These are phyloP conservation scores for Kockovaella imperatae DNA, from an alignment of 768 basidiomycete species.

Conservation along the genomic window DNA sequence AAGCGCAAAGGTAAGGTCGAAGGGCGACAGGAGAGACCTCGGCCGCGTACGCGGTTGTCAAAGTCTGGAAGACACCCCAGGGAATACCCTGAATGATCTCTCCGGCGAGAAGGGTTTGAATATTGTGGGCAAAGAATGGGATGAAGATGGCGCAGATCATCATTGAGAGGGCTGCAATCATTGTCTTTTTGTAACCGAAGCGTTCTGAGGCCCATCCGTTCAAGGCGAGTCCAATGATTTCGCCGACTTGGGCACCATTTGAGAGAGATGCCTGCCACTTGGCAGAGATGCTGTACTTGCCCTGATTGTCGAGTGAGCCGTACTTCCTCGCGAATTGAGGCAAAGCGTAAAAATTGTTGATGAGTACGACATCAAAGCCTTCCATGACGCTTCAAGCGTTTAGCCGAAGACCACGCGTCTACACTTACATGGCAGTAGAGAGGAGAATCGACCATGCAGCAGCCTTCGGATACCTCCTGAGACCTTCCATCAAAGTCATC, in stretches of 20 bases:
- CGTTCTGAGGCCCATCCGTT: conserved; percentile 19
- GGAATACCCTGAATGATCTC: conserved; percentile 33
- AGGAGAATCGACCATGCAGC: conserved; percentile 38
- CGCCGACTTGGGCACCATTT: conserved; percentile 40
- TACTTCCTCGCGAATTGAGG: conserved; percentile 24
- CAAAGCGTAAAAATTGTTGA: conserved; percentile 19
- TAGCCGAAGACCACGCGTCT: neutral
- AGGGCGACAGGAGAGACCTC: conserved; percentile 38
- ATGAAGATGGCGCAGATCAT: conserved; percentile 21
- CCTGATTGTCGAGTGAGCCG: conserved; percentile 20
- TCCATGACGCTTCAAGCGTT: conserved; percentile 20
- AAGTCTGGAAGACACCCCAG: conserved; percentile 42
- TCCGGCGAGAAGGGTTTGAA: conserved; percentile 11
- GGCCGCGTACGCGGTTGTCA: conserved; percentile 41
- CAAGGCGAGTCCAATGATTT: conserved; percentile 36
- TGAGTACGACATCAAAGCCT: conserved; percentile 23
- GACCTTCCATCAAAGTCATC: conserved; percentile 33
- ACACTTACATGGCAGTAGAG: conserved; percentile 12
- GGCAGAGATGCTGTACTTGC: conserved; percentile 35
- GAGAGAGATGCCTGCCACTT: conserved; percentile 43
- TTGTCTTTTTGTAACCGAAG: conserved; percentile 18
- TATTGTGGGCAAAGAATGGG: conserved; percentile 17
- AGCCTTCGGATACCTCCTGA: conserved; percentile 37
- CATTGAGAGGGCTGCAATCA: conserved; percentile 10
- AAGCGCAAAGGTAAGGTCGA: conserved; percentile 30